Conservation (phyloP, 352 stramenopile genomes). For the Pythium guiyangense region DNA sequence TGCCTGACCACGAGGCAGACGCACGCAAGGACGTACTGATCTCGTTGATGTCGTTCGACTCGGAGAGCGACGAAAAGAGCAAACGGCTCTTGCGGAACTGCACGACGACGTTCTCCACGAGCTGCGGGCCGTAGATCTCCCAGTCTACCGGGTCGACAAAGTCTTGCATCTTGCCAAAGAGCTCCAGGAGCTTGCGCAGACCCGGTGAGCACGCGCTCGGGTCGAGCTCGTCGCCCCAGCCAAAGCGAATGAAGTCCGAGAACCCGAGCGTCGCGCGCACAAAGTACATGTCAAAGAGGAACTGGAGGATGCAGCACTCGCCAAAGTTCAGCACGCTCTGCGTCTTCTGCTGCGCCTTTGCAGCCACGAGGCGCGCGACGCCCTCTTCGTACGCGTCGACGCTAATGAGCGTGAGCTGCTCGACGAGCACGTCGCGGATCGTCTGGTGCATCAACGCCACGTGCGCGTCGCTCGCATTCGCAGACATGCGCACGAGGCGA, state of each 20-base stretch:
- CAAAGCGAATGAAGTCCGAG: conserved; percentile 85
- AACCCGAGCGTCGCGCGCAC: conserved; percentile 80
- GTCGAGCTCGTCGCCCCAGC: conserved; percentile 80
- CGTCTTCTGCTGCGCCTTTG: conserved; percentile 41
- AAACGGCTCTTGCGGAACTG: conserved; percentile 84
- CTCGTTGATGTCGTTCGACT: conserved; percentile 81
- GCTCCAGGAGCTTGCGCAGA: conserved; percentile 44
- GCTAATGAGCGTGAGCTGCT: conserved; percentile 75
- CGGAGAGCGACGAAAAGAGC: conserved; percentile 81
- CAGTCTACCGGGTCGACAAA: conserved; percentile 87
- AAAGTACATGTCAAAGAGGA: conserved; percentile 90
- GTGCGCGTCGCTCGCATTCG: conserved; percentile 35
- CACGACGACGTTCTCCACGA: conserved; percentile 83
- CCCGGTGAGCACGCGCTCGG: conserved; percentile 44
- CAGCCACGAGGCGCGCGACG: conserved; percentile 49
- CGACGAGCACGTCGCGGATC: conserved; percentile 65
- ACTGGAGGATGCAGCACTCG: conserved; percentile 81
- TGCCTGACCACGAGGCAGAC: neutral
- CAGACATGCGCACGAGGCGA: conserved; percentile 41
- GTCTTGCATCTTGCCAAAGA: conserved; percentile 77
- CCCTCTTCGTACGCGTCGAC: conserved; percentile 67
- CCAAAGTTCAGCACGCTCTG: conserved; percentile 72
- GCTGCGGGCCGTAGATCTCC: conserved; percentile 84
- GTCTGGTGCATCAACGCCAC: conserved; percentile 55
- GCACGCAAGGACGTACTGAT: conserved; percentile 50